Evolutionary conservation across 2,329 filamentous ascomycete species (phyloP).

Genomic region (Esteya vermicola): DNA sequence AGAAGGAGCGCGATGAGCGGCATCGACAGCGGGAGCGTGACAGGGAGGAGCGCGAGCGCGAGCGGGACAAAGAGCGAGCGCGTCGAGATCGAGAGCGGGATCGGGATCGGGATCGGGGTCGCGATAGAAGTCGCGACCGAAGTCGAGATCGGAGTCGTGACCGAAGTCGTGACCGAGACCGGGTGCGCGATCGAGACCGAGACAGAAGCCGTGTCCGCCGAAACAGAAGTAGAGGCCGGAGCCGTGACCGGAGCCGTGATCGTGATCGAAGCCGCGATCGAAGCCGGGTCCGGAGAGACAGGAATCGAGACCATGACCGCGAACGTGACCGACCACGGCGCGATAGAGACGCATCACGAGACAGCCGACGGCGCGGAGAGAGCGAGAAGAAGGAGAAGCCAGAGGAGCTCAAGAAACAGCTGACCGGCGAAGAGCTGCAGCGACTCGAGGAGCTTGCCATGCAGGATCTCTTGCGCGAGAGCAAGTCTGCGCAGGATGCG

Average conservation of each 20-base stretch:
- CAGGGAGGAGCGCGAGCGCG: constrained; percentile 28
- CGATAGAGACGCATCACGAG: constrained; percentile 13
- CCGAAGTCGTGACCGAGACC: constrained; percentile 19
- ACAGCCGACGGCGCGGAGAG: constrained; percentile 12
- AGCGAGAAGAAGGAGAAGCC: constrained; percentile 19
- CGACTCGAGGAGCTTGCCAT: constrained; percentile 43
- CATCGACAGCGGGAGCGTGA: constrained; percentile 20
- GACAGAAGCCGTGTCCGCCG: constrained; percentile 1
- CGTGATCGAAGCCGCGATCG: constrained; percentile 9
- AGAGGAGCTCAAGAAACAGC: constrained; percentile 34
- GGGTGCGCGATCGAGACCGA: constrained; percentile 9
- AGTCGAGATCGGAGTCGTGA: constrained; percentile 16
- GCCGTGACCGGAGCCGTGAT: constrained; percentile 16
- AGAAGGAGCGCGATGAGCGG: constrained; percentile 26
- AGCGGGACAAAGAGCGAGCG: constrained; percentile 19
- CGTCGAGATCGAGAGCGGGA: too few relatives aligned
- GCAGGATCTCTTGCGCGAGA: constrained; percentile 44
- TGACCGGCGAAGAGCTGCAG: constrained; percentile 44
- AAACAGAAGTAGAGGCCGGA: constrained; percentile 3
- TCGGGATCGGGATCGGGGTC: constrained; percentile 15
- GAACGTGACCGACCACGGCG: background rate
- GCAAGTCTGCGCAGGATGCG: constrained; percentile 28
- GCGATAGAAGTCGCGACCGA: constrained; percentile 14
- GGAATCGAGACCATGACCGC: constrained; percentile 3
- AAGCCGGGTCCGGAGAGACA: constrained; percentile 9